Conservation (phyloP, 768 basidiomycete species). For the Rubroboletus satanas region DNA sequence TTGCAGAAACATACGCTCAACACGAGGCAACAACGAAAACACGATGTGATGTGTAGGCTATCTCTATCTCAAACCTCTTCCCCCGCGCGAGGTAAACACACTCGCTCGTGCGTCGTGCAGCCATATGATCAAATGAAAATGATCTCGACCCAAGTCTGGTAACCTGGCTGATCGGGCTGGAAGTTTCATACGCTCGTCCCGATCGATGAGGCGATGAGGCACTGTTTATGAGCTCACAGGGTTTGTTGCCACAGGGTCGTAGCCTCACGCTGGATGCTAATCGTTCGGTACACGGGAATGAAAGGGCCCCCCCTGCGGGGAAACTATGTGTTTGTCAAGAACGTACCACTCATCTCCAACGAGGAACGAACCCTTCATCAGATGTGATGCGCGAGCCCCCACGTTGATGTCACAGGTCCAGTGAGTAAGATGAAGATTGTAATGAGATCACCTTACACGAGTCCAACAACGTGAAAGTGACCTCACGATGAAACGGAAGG, state of each 20-base stretch:
- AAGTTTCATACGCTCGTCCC: not conserved
- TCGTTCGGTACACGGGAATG: conserved; percentile 14
- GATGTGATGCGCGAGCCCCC: not conserved
- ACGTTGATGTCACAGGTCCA: conserved; percentile 15
- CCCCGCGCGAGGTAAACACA: not conserved
- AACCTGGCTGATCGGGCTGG: conserved; percentile 9
- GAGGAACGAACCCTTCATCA: not conserved
- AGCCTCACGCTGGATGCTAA: conserved; percentile 1
- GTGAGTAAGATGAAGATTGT: not conserved
- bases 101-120: not conserved
- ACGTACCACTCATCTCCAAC: not conserved
- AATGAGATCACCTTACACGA: conserved; percentile 2
- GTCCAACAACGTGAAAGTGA: conserved; percentile 13
- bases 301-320: conserved; percentile 10
- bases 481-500: conserved; percentile 10
- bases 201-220: conserved; percentile 13
- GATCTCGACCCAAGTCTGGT: not conserved
- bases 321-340: not conserved
- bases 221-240: conserved; percentile 14
- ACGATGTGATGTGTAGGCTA: conserved; percentile 10
- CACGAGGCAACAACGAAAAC: conserved; percentile 12
- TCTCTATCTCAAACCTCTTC: conserved; percentile 7
- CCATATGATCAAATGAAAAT: conserved; percentile 5
- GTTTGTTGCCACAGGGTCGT: conserved; percentile 10
- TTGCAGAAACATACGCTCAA: conserved; percentile 9